phyloP scores from a whole-genome alignment of 257 asterid species.

The Solanum pimpinellifolium region DNA sequence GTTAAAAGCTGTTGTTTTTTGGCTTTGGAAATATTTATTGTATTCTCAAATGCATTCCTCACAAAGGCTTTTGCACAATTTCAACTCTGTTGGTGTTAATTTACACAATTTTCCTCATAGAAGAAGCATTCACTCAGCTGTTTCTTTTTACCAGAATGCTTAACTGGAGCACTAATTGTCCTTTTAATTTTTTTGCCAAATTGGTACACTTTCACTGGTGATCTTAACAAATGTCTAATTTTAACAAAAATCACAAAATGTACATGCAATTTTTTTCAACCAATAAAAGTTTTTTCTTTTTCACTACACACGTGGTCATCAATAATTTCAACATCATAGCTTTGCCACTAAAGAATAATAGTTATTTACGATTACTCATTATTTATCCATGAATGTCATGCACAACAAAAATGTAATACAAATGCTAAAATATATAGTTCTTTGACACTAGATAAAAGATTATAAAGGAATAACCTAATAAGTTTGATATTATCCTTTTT shows the following conservation, averaged over 20 bases:
- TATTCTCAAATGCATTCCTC: not conserved
- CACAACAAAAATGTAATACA: not conserved
- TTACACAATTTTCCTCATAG: not conserved
- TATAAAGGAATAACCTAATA: not conserved
- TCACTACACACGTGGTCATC: not conserved
- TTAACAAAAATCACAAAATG: not conserved
- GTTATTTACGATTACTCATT: not conserved
- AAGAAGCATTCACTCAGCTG: not conserved
- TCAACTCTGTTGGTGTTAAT: not conserved
- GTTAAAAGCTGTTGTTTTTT: not conserved
- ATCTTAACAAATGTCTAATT: not conserved
- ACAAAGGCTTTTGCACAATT: not conserved
- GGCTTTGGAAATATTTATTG: not conserved
- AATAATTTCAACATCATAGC: not conserved
- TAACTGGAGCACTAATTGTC: not conserved
- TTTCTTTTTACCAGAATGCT: not conserved
- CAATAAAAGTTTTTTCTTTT: not conserved
- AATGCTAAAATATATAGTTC: not conserved
- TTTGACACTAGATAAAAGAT: not conserved
- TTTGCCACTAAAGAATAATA: not conserved
- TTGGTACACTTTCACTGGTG: not conserved
- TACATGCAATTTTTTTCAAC: not conserved
- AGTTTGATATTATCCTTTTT: not conserved
- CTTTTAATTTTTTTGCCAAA: not conserved
- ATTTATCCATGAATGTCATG: not conserved